These are phyloP conservation scores for Geotrichum bryndzae DNA, from an alignment of 1,139 yeast species.

Conservation along the genomic window DNA sequence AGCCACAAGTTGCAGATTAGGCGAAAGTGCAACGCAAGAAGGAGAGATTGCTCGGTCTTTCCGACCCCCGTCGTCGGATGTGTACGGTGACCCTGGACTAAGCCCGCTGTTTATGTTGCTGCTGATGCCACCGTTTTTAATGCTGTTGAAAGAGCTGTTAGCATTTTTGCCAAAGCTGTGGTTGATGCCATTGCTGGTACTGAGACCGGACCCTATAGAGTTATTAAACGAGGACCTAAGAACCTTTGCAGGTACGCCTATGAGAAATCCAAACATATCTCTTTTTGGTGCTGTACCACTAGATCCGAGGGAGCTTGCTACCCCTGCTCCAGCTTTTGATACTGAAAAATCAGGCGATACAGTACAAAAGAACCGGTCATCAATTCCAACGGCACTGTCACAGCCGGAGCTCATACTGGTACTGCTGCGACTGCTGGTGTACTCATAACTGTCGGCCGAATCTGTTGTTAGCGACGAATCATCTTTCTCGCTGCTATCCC, in stretches of 20 bases:
- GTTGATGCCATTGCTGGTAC: not conserved
- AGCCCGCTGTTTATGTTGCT: not conserved
- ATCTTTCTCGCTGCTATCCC: not conserved
- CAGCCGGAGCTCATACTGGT: not conserved
- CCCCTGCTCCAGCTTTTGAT: not conserved
- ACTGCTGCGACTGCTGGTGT: not conserved
- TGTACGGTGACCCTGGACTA: not conserved
- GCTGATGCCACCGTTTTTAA: not conserved
- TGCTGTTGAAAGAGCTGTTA: not conserved
- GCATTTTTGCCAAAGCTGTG: not conserved
- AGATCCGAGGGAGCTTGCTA: not conserved
- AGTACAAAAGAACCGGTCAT: slow-evolving; percentile 18
- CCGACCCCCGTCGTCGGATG: not conserved
- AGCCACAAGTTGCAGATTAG: slow-evolving; percentile 49
- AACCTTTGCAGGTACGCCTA: not conserved
- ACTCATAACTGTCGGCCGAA: not conserved
- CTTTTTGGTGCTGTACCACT: slow-evolving; percentile 17
- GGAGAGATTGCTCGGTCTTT: slow-evolving; percentile 47
- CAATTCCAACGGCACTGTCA: not conserved
- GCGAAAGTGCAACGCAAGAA: slow-evolving; percentile 51
- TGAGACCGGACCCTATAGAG: not conserved
- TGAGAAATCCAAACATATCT: slow-evolving; percentile 1
- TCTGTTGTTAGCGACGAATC: not conserved
- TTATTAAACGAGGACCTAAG: not conserved
- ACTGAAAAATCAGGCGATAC: not conserved